Evolutionary conservation across 305 asterid species (phyloP).

Genomic region (Lippia alba): DNA sequence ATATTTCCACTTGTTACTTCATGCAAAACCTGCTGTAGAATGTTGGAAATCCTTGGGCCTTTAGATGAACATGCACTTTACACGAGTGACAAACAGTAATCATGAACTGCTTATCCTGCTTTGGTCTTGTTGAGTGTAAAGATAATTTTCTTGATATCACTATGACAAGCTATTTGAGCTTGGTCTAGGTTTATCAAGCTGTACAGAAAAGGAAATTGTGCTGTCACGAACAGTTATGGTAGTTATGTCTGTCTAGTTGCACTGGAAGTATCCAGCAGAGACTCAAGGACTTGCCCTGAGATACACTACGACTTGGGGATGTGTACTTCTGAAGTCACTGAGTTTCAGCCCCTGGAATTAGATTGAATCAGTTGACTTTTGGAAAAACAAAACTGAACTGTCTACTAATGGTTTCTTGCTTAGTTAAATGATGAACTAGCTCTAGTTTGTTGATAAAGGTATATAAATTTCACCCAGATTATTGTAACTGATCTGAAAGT

Average conservation of each 20-base stretch:
- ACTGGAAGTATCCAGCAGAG: conserved; percentile 7
- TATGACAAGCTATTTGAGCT: conserved; percentile 21
- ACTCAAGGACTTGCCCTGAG: background rate
- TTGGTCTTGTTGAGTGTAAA: conserved; percentile 19
- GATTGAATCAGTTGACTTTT: background rate
- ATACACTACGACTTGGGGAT: background rate
- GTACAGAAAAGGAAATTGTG: background rate
- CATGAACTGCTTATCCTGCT: conserved; percentile 12
- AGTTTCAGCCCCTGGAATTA: conserved; percentile 23
- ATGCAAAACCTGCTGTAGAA: conserved; percentile 20
- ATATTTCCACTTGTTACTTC: conserved; percentile 11
- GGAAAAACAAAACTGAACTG: conserved; percentile 1
- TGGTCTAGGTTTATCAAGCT: conserved; percentile 13
- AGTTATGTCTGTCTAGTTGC: conserved; percentile 20
- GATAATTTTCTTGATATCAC: background rate
- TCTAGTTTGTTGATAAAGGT: conserved; percentile 7
- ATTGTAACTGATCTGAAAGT: conserved; percentile 6
- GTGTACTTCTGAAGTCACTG: conserved; percentile 22
- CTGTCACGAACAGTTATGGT: background rate
- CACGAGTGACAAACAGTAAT: conserved; percentile 16
- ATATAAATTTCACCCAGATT: background rate
- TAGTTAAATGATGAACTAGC: background rate
- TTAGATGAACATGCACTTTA: background rate
- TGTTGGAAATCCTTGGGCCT: background rate
- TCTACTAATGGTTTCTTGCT: conserved; percentile 8